Evolutionary conservation across 495 filamentous ascomycete genomes (phyloP), one percentile per base, ranked within the genome.

Genomic region (Penicillium fimorum): DNA sequence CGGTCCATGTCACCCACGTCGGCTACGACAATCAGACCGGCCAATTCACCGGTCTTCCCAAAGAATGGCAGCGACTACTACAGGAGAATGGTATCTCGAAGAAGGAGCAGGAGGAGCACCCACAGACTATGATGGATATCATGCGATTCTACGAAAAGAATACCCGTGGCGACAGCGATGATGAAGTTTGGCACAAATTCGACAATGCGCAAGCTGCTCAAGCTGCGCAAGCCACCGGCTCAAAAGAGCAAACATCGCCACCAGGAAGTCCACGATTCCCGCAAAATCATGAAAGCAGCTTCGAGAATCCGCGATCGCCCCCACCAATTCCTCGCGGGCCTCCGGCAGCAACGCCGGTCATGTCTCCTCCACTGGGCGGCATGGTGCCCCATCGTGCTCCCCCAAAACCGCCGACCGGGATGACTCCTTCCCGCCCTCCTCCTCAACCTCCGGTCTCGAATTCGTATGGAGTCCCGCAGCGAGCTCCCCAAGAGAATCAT

Each of bases 101-200:
- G 75, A 91, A 91, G 72, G 94, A 97, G 65, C 92, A 95, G 72
- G 87, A 96, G 70, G 87, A 95, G 71, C 90, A 98, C 65, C 94
- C 94, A 1, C 91, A 97, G 68, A 89, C 91, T 47, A 89, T 97
- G 67, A 85, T 92, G 60, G 89, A 98, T 67, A 92, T 98, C 67
- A 90, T 98, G 73, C 87, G 85, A 44, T 97, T 97, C 70, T 97
- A 95, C 73, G 93, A 96, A 65, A 92, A 96, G 70, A 96, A 90
- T 59, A 86, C 88, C 12, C 90, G 90, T 46, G 86, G 84, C 48
- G 84, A 84, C 57, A 81, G 75, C 50, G 89, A 95, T 56, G 93
- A 97, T 68, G 87, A 89, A 61, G 87, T 93, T 27, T 92, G 92
- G 81, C 90, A 96, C 70, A 98, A 98, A 70, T 96, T 98, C 70